Conservation (phyloP, 2,329 filamentous ascomycete genomes). For the Aspergillus sergii region DNA sequence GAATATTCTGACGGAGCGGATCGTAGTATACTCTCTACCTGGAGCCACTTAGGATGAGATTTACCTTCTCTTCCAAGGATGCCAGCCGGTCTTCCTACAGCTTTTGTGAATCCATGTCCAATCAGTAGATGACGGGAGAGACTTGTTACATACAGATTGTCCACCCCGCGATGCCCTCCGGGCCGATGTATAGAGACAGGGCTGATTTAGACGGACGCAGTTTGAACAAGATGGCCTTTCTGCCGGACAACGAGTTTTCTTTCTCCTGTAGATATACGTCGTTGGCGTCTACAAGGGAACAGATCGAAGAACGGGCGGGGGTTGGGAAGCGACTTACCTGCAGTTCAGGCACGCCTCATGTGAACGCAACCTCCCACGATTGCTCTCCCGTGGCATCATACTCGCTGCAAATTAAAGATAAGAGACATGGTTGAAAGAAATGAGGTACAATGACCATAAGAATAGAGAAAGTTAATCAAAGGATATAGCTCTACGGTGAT, state of each 20-base stretch:
- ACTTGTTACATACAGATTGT: conserved; percentile 44
- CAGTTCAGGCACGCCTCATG: conserved; percentile 48
- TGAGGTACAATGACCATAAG: background rate
- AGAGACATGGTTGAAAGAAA: conserved; percentile 5
- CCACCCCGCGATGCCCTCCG: conserved; percentile 42
- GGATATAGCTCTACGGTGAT: conserved; percentile 1
- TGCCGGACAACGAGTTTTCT: conserved; percentile 56
- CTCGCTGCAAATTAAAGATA: background rate
- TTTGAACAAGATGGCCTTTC: conserved; percentile 57
- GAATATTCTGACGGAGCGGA: background rate
- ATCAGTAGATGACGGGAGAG: background rate
- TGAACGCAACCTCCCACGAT: conserved; percentile 36
- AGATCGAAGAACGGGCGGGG: background rate
- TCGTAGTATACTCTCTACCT: conserved; percentile 25
- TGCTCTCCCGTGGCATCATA: conserved; percentile 33
- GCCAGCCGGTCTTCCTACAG: conserved; percentile 55
- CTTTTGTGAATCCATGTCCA: conserved; percentile 9
- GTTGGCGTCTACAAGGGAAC: conserved; percentile 12
- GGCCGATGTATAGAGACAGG: conserved; percentile 49
- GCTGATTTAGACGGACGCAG: conserved; percentile 52
- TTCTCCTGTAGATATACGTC: conserved; percentile 37
- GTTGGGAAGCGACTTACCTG: conserved; percentile 41
- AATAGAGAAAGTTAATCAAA: background rate
- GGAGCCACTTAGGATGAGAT: conserved; percentile 52
- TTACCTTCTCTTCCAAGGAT: conserved; percentile 56